Evolutionary conservation across 805 yeast species (phyloP).

Genomic region (Spathaspora sp.): DNA sequence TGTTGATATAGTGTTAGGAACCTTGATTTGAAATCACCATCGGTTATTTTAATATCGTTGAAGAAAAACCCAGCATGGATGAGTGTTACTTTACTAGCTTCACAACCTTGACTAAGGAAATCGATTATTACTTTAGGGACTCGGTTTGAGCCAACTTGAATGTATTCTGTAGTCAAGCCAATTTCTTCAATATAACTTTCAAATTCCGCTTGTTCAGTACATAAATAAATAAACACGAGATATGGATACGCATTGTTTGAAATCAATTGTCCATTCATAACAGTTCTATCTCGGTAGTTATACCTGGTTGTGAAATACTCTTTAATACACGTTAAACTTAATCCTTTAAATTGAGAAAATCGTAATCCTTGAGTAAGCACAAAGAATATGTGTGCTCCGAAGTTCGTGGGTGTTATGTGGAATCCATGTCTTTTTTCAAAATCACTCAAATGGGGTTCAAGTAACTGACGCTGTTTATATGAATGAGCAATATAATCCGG

Average conservation of each 20-base stretch:
- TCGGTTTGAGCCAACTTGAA: constrained; percentile 10
- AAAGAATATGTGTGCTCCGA: constrained; percentile 49
- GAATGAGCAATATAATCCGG: constrained; percentile 20
- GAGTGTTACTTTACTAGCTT: constrained; percentile 20
- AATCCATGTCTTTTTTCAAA: constrained; percentile 43
- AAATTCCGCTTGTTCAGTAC: constrained; percentile 22
- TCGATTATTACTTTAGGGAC: constrained; percentile 29
- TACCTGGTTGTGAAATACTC: constrained; percentile 42
- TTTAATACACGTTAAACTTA: constrained; percentile 44
- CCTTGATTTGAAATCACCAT: constrained; percentile 22
- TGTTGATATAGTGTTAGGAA: constrained; percentile 26
- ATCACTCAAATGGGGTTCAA: constrained; percentile 39
- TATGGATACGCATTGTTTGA: constrained; percentile 15
- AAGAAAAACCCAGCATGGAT: constrained; percentile 29
- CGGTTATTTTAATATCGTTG: constrained; percentile 24
- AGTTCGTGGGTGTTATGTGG: constrained; percentile 39
- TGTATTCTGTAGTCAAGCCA: constrained; percentile 13
- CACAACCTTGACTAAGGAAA: constrained; percentile 15
- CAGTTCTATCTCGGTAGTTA: constrained; percentile 20
- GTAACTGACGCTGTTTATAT: constrained; percentile 28
- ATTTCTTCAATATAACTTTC: constrained; percentile 18
- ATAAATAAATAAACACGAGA: constrained; percentile 31
- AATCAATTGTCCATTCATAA: constrained; percentile 6
- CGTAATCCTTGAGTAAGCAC: constrained; percentile 55
- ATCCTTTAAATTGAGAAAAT: constrained; percentile 51